Percentiles rank a stretch among this genome's conserved stretches.
phyloP scores from a whole-genome alignment of 176 grass and related monocot genomes.

The Ampelocalamus luodianensis region DNA sequence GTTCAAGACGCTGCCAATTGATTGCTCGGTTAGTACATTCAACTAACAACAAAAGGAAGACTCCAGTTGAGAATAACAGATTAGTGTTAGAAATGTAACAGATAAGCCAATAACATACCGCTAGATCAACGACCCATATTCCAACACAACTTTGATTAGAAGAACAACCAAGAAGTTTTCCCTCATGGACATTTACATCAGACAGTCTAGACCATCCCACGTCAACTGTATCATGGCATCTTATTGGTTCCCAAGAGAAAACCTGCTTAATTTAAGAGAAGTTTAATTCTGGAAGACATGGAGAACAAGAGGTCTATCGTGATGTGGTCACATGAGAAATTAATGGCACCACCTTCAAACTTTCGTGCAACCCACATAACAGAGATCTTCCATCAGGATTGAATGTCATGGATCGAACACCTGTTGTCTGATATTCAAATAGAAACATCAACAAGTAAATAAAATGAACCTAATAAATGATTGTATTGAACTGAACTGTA shows the following conservation, averaged over 20 bases:
- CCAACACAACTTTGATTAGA: slow-evolving; percentile 99
- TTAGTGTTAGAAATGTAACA: slow-evolving; percentile 17
- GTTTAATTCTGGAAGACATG: slow-evolving; percentile 37
- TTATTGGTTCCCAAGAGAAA: slow-evolving; percentile 98
- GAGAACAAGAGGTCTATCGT: slow-evolving; percentile 11
- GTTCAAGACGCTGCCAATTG: slow-evolving; percentile 79
- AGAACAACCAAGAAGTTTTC: slow-evolving; percentile 99
- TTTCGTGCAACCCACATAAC: slow-evolving; percentile 93
- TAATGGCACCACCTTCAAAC: slow-evolving; percentile 70
- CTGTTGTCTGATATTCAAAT: slow-evolving; percentile 67
- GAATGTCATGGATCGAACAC: slow-evolving; percentile 96
- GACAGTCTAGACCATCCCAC: slow-evolving; percentile 97
- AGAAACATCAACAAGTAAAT: slow-evolving; percentile 28
- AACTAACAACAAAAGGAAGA: slow-evolving; percentile 24
- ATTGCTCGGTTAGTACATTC: slow-evolving; percentile 39
- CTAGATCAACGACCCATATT: slow-evolving; percentile 96
- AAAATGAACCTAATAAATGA: slow-evolving; percentile 9
- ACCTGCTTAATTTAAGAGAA: slow-evolving; percentile 58
- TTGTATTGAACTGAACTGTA: neutral
- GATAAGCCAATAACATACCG: slow-evolving; percentile 50
- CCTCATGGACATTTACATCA: slow-evolving; percentile 95
- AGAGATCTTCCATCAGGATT: slow-evolving; percentile 95
- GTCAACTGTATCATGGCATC: slow-evolving; percentile 90
- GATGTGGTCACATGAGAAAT: slow-evolving; percentile 25
- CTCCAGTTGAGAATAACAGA: neutral